A percentile compares a stretch with the other conserved stretches of the same genome.
Evolutionary conservation across 2,329 filamentous ascomycete genomes (phyloP).

Genomic region (Aspergillus pseudoglaucus): DNA sequence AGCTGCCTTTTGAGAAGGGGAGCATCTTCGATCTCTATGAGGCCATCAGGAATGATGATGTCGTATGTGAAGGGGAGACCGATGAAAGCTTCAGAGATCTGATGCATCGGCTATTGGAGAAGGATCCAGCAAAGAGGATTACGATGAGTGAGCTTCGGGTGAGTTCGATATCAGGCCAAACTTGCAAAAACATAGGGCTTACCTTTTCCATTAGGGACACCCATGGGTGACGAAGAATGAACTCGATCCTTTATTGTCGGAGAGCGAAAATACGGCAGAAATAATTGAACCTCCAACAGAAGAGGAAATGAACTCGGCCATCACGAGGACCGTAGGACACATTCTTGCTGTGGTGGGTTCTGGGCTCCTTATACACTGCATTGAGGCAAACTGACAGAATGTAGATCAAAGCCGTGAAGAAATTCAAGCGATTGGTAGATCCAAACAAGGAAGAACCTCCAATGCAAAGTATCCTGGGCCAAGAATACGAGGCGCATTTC

Average conservation of each 20-base stretch:
- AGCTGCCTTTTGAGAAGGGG: conserved; percentile 74
- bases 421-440: conserved; percentile 71
- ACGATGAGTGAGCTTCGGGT: conserved; percentile 76
- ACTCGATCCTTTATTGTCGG: conserved; percentile 67
- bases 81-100: conserved; percentile 67
- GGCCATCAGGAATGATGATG: conserved; percentile 67
- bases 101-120: conserved; percentile 68
- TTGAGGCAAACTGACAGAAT: conserved; percentile 3
- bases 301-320: conserved; percentile 81
- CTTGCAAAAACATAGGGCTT: not conserved
- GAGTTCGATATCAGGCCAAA: conserved; percentile 31
- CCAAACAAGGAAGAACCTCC: conserved; percentile 44
- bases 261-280: conserved; percentile 78
- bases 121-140: conserved; percentile 76
- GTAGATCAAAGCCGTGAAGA: conserved; percentile 82
- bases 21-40: conserved; percentile 83
- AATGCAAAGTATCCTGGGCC: conserved; percentile 55
- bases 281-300: conserved; percentile 79
- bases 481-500: conserved; percentile 47
- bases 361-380: not conserved
- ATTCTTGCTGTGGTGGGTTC: conserved; percentile 67
- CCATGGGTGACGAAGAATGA: conserved; percentile 85
- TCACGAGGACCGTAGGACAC: conserved; percentile 82
- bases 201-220: conserved; percentile 57
- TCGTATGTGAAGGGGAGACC: conserved; percentile 57